phyloP scores from a whole-genome alignment of 2,329 filamentous ascomycete species.

The Beauveria sp. region DNA sequence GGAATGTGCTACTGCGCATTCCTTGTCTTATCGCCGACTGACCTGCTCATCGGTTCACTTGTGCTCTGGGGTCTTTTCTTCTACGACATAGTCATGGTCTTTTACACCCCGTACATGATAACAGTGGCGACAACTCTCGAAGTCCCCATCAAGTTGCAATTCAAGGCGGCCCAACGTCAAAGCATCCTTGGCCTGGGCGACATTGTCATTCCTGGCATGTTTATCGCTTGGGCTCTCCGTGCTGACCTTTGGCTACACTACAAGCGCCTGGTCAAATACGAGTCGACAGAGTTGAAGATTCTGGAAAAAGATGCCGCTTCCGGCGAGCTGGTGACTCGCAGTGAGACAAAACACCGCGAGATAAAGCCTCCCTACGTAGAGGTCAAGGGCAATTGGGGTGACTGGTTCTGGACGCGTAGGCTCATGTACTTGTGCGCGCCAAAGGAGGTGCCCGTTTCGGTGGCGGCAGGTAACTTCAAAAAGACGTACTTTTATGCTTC shows the following conservation, averaged over 20 bases:
- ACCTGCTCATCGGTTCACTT: conserved; percentile 71
- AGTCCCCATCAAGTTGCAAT: conserved; percentile 86
- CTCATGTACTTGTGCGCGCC: conserved; percentile 19
- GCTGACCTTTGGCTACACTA: conserved; percentile 88
- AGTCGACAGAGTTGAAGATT: conserved; percentile 25
- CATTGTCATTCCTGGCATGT: conserved; percentile 84
- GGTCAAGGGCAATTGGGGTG: conserved; percentile 71
- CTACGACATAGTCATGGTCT: conserved; percentile 92
- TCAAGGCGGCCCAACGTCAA: conserved; percentile 55
- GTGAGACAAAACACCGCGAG: conserved; percentile 34
- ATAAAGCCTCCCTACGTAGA: conserved; percentile 47
- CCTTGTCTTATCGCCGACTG: conserved; percentile 80
- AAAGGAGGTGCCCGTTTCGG: conserved; percentile 20
- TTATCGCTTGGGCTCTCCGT: conserved; percentile 80
- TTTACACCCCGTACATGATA: conserved; percentile 80
- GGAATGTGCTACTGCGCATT: conserved; percentile 79
- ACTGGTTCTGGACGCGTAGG: conserved; percentile 64
- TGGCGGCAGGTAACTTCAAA: conserved; percentile 50
- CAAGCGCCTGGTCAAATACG: conserved; percentile 52
- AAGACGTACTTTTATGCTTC: conserved; percentile 83
- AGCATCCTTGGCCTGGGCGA: conserved; percentile 92
- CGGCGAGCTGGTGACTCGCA: conserved; percentile 27
- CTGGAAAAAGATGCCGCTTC: conserved; percentile 25
- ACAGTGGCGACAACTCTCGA: conserved; percentile 84
- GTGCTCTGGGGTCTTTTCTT: conserved; percentile 77